Evolutionary conservation across 2,329 filamentous ascomycete species (phyloP).

Genomic region (Ophiostoma novo-ulmi): DNA sequence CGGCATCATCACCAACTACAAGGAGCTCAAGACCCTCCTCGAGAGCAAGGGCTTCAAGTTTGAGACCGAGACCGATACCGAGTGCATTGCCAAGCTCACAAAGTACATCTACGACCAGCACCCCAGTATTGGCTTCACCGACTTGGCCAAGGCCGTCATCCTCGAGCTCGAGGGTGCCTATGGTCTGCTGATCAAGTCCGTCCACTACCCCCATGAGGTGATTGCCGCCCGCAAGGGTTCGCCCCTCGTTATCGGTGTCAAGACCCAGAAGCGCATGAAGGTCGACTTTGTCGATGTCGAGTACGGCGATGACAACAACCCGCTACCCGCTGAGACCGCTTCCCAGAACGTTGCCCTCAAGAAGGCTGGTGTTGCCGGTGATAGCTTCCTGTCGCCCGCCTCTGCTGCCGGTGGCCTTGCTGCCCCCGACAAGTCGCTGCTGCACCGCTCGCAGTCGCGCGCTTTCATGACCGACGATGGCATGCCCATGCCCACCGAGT

Average conservation of each 20-base stretch:
- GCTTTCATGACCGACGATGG: conserved; percentile 99
- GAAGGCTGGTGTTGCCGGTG: conserved; percentile 77
- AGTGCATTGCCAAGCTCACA: conserved; percentile 97
- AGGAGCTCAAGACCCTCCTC: conserved; percentile 93
- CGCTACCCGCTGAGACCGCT: conserved; percentile 86
- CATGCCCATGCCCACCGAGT: conserved; percentile 95
- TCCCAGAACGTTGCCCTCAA: conserved; percentile 96
- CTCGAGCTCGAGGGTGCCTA: conserved; percentile 98
- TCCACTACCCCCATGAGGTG: conserved; percentile 96
- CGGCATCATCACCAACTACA: conserved; percentile 99
- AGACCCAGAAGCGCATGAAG: conserved; percentile 98
- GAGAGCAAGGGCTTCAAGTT: conserved; percentile 95
- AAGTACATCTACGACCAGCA: conserved; percentile 98
- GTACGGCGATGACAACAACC: conserved; percentile 78
- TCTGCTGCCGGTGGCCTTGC: conserved; percentile 51
- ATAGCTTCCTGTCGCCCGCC: conserved; percentile 58
- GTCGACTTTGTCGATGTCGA: conserved; percentile 99
- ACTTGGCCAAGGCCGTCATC: conserved; percentile 94
- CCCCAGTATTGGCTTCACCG: conserved; percentile 86
- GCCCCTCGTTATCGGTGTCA: conserved; percentile 92
- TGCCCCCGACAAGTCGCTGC: conserved; percentile 92
- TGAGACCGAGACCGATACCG: conserved; percentile 98
- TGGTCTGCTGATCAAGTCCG: conserved; percentile 93
- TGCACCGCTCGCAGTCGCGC: conserved; percentile 96
- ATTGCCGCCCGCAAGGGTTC: conserved; percentile 98